Evolutionary conservation across 2,329 filamentous ascomycete genomes (phyloP).

Genomic region (Paraconiothyrium sp.): DNA sequence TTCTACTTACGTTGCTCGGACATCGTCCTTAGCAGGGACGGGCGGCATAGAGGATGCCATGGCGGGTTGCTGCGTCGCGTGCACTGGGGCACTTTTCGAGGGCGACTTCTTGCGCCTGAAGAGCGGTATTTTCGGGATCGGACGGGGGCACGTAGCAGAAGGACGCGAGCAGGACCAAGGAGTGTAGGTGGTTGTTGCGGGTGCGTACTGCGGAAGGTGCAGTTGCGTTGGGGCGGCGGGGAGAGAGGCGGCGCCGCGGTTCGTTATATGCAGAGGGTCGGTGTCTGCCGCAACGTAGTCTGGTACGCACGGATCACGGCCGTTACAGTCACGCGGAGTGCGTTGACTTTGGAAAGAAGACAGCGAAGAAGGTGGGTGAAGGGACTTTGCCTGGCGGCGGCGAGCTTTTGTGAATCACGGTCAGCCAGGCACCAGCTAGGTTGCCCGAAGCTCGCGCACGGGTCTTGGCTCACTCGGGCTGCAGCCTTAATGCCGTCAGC

Average conservation of each 20-base stretch:
- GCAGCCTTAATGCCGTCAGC: slow-evolving; percentile 6
- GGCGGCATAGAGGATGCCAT: slow-evolving; percentile 51
- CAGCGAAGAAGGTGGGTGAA: slow-evolving; percentile 23
- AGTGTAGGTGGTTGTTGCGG: slow-evolving; percentile 7
- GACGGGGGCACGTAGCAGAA: slow-evolving; percentile 12
- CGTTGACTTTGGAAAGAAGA: background rate
- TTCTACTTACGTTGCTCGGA: slow-evolving; percentile 67
- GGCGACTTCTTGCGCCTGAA: slow-evolving; percentile 46
- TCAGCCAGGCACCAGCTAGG: slow-evolving; percentile 36
- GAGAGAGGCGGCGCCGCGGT: slow-evolving; percentile 10
- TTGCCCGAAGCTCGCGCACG: background rate
- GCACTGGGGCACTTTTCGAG: slow-evolving; percentile 45
- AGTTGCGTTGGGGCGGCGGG: slow-evolving; percentile 11
- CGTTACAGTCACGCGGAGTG: slow-evolving; percentile 10
- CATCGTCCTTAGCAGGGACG: slow-evolving; percentile 65
- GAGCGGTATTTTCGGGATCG: slow-evolving; percentile 35
- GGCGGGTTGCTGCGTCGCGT: slow-evolving; percentile 38
- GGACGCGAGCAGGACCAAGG: slow-evolving; percentile 15
- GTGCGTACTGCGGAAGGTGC: slow-evolving; percentile 12
- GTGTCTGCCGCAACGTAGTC: slow-evolving; percentile 1
- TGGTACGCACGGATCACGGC: slow-evolving; percentile 15
- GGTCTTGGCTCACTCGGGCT: slow-evolving; percentile 1
- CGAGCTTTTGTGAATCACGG: slow-evolving; percentile 41
- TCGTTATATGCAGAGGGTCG: background rate
- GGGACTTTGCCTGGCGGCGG: slow-evolving; percentile 28